phyloP scores from a whole-genome alignment of 2,329 filamentous ascomycete species.

The Paracorniculantispora psalliotae region DNA sequence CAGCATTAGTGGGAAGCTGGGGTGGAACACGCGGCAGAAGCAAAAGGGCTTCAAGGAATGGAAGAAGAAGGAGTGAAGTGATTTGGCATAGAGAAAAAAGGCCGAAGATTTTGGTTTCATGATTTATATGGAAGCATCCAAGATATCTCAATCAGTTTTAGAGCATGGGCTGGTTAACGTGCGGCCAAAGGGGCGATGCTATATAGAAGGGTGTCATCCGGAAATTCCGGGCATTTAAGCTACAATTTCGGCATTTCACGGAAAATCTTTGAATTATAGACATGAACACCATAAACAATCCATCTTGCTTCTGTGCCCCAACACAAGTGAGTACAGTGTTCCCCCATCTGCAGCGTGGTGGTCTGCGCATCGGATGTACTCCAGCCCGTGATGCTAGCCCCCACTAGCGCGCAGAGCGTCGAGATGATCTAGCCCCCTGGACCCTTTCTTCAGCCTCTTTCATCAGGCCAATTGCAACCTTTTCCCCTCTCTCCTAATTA shows the following conservation, averaged over 20 bases:
- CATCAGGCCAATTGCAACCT: background rate
- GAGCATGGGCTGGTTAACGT: too few relatives aligned
- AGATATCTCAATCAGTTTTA: background rate
- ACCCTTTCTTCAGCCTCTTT: background rate
- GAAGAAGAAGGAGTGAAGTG: conserved; percentile 25
- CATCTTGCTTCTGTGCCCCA: background rate
- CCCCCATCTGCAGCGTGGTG: background rate
- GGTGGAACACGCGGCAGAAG: conserved; percentile 76
- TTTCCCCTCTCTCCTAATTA: background rate
- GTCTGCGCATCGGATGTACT: background rate
- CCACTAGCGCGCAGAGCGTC: background rate
- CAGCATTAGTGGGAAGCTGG: conserved; percentile 71
- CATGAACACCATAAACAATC: too few relatives aligned
- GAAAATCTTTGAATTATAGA: too few relatives aligned
- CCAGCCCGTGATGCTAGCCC: background rate
- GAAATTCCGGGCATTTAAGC: too few relatives aligned
- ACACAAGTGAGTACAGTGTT: background rate
- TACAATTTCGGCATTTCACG: too few relatives aligned
- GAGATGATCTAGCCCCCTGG: background rate
- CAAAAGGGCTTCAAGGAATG: conserved; percentile 59
- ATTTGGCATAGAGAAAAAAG: background rate
- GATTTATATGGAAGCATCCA: background rate
- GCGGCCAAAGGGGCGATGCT: too few relatives aligned
- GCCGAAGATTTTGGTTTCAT: background rate
- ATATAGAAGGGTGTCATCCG: too few relatives aligned